Percentiles rank a stretch among this genome's conserved stretches.
Conservation (phyloP, 768 basidiomycete genomes). For the Dentipellis sp. region DNA sequence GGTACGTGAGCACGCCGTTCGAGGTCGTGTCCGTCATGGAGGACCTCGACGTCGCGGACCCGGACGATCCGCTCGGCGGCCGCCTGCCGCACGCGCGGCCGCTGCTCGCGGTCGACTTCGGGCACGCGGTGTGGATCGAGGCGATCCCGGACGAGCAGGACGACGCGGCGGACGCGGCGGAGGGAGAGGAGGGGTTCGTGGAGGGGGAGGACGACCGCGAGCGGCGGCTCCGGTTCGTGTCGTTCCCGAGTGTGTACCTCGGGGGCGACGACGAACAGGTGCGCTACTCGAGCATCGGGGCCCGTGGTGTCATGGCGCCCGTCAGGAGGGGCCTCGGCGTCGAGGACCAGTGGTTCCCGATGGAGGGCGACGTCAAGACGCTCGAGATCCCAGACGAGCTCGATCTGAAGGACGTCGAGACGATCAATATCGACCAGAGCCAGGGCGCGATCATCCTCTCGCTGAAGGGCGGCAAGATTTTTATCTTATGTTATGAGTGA, state of each 20-base stretch:
- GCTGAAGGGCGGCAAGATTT: constrained; percentile 59
- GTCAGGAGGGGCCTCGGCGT: neutral
- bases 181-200: constrained; percentile 12
- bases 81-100: constrained; percentile 42
- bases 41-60: constrained; percentile 27
- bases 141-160: constrained; percentile 27
- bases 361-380: constrained; percentile 39
- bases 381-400: constrained; percentile 57
- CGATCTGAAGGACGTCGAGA: constrained; percentile 57
- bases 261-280: constrained; percentile 21
- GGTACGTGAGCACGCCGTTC: constrained; percentile 65
- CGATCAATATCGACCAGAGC: constrained; percentile 70
- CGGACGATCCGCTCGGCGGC: constrained; percentile 20
- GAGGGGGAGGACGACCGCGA: constrained; percentile 20
- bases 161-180: constrained; percentile 19
- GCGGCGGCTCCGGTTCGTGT: constrained; percentile 60
- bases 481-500: constrained; percentile 58
- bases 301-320: neutral
- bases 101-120: constrained; percentile 79
- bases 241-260: constrained; percentile 47
- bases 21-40: constrained; percentile 49
- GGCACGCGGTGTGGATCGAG: constrained; percentile 81
- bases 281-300: neutral
- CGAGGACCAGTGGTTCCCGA: constrained; percentile 26
- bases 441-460: constrained; percentile 68